Percentiles rank a stretch among this genome's conserved stretches.
Evolutionary conservation across 108 stramenopile species (phyloP).

Genomic region (Nitzschia palea): DNA sequence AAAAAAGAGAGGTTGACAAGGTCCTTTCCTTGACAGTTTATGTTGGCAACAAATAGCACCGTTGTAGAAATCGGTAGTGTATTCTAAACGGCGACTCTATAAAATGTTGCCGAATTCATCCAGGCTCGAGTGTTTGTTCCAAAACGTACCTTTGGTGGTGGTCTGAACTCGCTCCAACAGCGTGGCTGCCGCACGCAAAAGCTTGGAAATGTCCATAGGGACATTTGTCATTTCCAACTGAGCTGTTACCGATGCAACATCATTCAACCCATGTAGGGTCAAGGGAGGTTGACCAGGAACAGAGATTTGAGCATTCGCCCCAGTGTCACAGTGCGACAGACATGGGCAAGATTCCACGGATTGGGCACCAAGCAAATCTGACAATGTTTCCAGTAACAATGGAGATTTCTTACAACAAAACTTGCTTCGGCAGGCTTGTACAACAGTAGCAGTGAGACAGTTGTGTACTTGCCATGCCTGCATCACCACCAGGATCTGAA

Average conservation of each 20-base stretch:
- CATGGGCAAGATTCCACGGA: constrained; percentile 35
- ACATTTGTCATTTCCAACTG: constrained; percentile 11
- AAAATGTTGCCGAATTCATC: constrained; percentile 24
- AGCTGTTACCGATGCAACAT: constrained; percentile 10
- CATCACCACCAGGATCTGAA: too few species aligned
- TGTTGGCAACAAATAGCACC: constrained; percentile 37
- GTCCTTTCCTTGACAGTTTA: constrained; percentile 38
- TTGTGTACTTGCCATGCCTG: too few species aligned
- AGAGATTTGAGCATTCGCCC: constrained; percentile 25
- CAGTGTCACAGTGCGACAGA: constrained; percentile 32
- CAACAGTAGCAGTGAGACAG: too few species aligned
- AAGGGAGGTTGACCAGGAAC: not conserved
- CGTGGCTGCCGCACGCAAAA: constrained; percentile 30
- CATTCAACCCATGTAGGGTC: constrained; percentile 15
- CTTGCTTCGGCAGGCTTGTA: constrained; percentile 44
- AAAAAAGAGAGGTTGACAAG: not conserved
- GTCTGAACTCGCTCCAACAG: constrained; percentile 25
- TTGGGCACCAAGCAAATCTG: constrained; percentile 16
- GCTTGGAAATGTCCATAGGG: constrained; percentile 10
- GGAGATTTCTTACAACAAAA: constrained; percentile 22
- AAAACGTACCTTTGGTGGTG: constrained; percentile 10
- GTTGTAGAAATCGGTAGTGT: constrained; percentile 19
- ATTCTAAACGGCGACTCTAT: constrained; percentile 42
- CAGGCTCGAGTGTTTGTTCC: not conserved
- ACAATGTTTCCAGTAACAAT: constrained; percentile 2